These are phyloP conservation scores for Combretum micranthum DNA, from an alignment of 345 rosid species.

Conservation along the genomic window DNA sequence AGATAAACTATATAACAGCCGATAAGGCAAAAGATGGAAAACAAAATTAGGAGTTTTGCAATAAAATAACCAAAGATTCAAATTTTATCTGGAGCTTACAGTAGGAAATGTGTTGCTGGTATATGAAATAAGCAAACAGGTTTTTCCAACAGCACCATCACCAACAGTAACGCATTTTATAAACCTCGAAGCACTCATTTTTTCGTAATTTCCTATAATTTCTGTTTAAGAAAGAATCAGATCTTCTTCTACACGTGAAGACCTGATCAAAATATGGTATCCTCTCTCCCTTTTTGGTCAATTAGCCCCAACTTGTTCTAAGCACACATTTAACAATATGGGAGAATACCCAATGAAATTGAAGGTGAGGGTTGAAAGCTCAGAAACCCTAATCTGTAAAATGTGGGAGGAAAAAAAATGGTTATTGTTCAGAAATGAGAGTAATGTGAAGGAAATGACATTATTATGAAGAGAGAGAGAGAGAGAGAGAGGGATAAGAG, in stretches of 20 bases:
- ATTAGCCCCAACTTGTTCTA: too few relatives aligned
- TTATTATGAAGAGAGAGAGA: slow-evolving; percentile 3
- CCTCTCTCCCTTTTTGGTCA: too few relatives aligned
- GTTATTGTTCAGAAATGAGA: neutral
- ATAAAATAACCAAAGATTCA: neutral
- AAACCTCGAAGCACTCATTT: slow-evolving; percentile 79
- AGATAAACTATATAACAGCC: neutral
- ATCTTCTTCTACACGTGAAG: too few relatives aligned
- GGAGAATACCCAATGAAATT: neutral
- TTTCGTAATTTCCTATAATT: neutral
- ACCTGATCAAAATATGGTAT: too few relatives aligned
- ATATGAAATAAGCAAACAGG: slow-evolving; percentile 77
- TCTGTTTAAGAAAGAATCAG: too few relatives aligned
- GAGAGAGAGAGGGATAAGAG: neutral
- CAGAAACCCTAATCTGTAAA: slow-evolving; percentile 10
- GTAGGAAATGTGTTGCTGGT: slow-evolving; percentile 24
- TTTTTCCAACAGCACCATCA: slow-evolving; percentile 86
- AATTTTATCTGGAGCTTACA: slow-evolving; percentile 22
- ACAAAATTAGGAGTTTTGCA: neutral
- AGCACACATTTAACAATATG: neutral
- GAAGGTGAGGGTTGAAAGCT: neutral
- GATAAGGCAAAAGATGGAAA: neutral
- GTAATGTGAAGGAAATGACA: neutral
- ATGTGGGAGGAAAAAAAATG: slow-evolving; percentile 19
- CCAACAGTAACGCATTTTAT: slow-evolving; percentile 90